phyloP scores from a whole-genome alignment of 345 rosid genomes.

The Hevea brasiliensis region DNA sequence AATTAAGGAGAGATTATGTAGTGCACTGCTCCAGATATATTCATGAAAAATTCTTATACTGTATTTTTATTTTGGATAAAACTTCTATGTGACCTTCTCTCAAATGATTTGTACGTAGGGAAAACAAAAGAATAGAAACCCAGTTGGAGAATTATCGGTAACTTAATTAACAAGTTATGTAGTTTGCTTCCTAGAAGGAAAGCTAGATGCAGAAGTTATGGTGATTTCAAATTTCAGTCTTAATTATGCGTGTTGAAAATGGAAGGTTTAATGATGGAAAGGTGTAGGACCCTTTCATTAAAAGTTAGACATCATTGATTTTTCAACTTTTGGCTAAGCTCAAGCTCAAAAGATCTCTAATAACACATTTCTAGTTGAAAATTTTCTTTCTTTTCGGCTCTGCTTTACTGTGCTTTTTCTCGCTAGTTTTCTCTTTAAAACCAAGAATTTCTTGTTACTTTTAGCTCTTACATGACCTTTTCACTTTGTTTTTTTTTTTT shows the following conservation, averaged over 20 bases:
- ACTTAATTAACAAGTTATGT: too few species aligned
- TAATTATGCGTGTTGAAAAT: not conserved
- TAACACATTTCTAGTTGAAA: not conserved
- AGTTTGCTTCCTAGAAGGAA: not conserved
- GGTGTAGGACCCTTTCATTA: not conserved
- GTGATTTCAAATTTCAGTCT: not conserved
- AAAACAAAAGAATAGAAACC: too few species aligned
- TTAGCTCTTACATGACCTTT: not conserved
- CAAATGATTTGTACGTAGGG: too few species aligned
- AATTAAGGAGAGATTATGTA: too few species aligned
- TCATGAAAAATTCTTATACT: not conserved
- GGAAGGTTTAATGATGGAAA: not conserved
- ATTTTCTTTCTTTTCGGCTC: slow-evolving; percentile 15
- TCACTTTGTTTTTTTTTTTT: not conserved
- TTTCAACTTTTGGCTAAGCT: not conserved
- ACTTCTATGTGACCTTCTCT: too few species aligned
- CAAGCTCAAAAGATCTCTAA: not conserved
- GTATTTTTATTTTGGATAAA: not conserved
- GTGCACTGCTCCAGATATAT: too few species aligned
- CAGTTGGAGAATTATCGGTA: too few species aligned
- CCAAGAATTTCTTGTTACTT: not conserved
- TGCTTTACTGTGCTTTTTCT: not conserved
- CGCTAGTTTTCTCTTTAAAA: not conserved
- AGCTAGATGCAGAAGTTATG: not conserved
- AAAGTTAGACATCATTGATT: slow-evolving; percentile 19